phyloP scores from a whole-genome alignment of 164 flowering plant genomes.

The Magnolia kwangsiensis region DNA sequence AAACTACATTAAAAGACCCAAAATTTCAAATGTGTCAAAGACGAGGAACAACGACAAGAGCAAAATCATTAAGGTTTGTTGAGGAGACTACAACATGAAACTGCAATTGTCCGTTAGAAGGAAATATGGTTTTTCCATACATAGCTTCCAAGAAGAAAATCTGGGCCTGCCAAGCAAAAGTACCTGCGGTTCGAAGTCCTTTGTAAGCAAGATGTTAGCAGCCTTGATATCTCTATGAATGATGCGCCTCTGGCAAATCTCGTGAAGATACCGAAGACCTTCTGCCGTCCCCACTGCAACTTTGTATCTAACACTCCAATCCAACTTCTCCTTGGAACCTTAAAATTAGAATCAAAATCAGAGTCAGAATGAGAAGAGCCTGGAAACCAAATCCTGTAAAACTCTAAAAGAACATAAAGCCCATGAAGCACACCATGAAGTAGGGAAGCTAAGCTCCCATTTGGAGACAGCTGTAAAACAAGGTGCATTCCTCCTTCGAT shows the following conservation, averaged over 20 bases:
- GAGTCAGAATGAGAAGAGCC: neutral
- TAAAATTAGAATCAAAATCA: slow-evolving; percentile 5
- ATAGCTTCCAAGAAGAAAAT: neutral
- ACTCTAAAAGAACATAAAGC: neutral
- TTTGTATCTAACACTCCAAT: slow-evolving; percentile 66
- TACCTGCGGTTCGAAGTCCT: slow-evolving; percentile 90
- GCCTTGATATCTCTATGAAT: slow-evolving; percentile 94
- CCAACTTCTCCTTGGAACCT: slow-evolving; percentile 57
- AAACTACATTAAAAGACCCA: neutral
- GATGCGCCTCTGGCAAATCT: slow-evolving; percentile 77
- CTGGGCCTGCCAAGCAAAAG: neutral
- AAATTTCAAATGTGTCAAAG: neutral
- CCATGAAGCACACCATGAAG: slow-evolving; percentile 57
- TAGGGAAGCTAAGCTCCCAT: slow-evolving; percentile 77
- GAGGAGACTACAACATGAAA: neutral
- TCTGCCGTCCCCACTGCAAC: slow-evolving; percentile 78
- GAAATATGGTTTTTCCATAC: neutral
- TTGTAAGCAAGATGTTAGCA: slow-evolving; percentile 78
- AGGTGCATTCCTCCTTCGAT: slow-evolving; percentile 95
- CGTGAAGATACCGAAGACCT: slow-evolving; percentile 87
- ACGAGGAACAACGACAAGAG: neutral
- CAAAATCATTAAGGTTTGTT: neutral
- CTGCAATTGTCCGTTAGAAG: neutral
- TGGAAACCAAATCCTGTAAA: neutral
- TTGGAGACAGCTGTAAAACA: slow-evolving; percentile 78